These are phyloP conservation scores for Nyssa sinensis DNA, from an alignment of 148 eudicot genomes.

Conservation along the genomic window DNA sequence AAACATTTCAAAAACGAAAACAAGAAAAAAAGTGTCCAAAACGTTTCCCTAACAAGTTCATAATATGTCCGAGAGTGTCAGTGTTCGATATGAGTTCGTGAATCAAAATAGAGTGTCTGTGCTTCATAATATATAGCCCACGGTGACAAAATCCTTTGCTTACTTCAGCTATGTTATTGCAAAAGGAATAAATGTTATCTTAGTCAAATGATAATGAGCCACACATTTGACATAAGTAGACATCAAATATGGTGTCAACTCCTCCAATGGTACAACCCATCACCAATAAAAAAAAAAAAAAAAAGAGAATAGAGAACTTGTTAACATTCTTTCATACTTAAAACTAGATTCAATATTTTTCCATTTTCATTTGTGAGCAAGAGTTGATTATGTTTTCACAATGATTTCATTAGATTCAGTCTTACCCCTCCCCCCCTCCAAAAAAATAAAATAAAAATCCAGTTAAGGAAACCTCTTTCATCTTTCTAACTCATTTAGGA, in stretches of 20 bases:
- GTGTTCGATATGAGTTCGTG: no score
- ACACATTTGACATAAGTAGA: neutral
- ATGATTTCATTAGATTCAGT: neutral
- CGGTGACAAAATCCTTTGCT: neutral
- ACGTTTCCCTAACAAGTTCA: no score
- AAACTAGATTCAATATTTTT: neutral
- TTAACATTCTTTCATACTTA: neutral
- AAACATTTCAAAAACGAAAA: no score
- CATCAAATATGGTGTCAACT: neutral
- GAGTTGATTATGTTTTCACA: neutral
- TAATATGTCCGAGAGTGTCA: no score
- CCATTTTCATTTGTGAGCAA: neutral
- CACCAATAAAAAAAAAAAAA: no score
- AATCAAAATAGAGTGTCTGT: no score
- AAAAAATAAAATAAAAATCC: no score
- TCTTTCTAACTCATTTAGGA: neutral
- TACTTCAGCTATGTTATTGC: neutral
- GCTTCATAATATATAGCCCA: no score
- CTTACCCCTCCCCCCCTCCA: no score
- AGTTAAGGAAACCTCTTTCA: neutral
- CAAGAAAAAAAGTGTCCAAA: no score
- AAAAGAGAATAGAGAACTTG: neutral
- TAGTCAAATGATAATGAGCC: neutral
- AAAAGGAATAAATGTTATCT: no score
- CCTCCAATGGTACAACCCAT: neutral